Evolutionary conservation across 192 early-diverging fungal species (phyloP).

Genomic region (Neocallimastix lanati): DNA sequence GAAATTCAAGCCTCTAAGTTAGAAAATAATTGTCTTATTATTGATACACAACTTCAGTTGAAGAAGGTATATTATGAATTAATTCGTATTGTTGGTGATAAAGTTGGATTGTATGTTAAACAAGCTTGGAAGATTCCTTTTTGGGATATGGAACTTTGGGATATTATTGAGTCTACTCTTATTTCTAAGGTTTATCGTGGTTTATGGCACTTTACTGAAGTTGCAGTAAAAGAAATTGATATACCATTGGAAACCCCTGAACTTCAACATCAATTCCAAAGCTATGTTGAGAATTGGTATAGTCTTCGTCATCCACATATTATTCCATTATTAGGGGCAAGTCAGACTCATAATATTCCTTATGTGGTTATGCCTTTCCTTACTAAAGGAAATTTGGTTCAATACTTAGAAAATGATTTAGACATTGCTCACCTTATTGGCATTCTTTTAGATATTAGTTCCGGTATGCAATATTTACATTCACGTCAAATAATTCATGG

Average conservation of each 20-base stretch:
- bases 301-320: neutral
- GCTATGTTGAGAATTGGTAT: neutral
- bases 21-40: neutral
- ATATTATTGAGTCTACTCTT: neutral
- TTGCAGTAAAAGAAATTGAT: neutral
- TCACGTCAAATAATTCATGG: neutral
- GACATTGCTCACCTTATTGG: neutral
- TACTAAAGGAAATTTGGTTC: neutral
- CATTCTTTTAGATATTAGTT: neutral
- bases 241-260: neutral
- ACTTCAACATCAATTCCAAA: neutral
- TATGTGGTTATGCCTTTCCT: neutral
- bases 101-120: neutral
- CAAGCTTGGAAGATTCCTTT: neutral
- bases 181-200: neutral
- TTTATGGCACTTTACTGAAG: neutral
- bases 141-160: neutral
- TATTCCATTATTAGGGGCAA: neutral
- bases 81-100: neutral
- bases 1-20: neutral
- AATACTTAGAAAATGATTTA: neutral
- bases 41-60: neutral
- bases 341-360: neutral
- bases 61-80: neutral
- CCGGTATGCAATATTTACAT: constrained; percentile 1